A percentile compares a stretch with the other conserved stretches of the same genome.
Conservation (phyloP, 1,139 yeast genomes). For the Entelexis paramagnoliae region DNA sequence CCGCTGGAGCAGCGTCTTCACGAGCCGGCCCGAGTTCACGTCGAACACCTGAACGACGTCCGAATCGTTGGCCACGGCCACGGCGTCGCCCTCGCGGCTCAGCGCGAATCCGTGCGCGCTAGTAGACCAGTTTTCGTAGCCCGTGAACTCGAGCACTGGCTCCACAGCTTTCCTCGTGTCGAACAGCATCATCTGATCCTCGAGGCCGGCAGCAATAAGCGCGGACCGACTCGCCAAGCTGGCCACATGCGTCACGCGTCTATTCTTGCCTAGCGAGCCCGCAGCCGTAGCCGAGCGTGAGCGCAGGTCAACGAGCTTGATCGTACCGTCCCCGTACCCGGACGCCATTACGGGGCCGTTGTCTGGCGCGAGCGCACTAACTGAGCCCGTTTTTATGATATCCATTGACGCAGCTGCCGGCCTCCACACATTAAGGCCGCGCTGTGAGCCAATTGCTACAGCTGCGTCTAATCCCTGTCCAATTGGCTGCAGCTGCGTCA, state of each 20-base stretch:
- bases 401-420: not conserved
- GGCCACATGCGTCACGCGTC: slow-evolving; percentile 15
- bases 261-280: not conserved
- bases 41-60: slow-evolving; percentile 14
- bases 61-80: slow-evolving; percentile 18
- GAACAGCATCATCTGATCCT: slow-evolving; percentile 19
- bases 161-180: slow-evolving; percentile 11
- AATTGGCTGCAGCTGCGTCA: not conserved
- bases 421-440: slow-evolving; percentile 4
- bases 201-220: slow-evolving; percentile 17
- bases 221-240: not conserved
- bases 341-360: not conserved
- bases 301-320: slow-evolving; percentile 2
- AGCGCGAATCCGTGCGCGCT: slow-evolving; percentile 17
- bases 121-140: slow-evolving; percentile 19
- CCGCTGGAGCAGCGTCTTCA: not conserved
- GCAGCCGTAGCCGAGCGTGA: not conserved
- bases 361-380: not conserved
- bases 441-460: slow-evolving; percentile 2
- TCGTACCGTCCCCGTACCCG: slow-evolving; percentile 1
- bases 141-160: slow-evolving; percentile 9
- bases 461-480: not conserved
- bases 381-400: not conserved
- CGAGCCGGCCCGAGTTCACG: not conserved
- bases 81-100: not conserved